Base-by-base conservation (phyloP, 1,284 basidiomycete species). In the Cryptococcus amylolentus region DNA sequence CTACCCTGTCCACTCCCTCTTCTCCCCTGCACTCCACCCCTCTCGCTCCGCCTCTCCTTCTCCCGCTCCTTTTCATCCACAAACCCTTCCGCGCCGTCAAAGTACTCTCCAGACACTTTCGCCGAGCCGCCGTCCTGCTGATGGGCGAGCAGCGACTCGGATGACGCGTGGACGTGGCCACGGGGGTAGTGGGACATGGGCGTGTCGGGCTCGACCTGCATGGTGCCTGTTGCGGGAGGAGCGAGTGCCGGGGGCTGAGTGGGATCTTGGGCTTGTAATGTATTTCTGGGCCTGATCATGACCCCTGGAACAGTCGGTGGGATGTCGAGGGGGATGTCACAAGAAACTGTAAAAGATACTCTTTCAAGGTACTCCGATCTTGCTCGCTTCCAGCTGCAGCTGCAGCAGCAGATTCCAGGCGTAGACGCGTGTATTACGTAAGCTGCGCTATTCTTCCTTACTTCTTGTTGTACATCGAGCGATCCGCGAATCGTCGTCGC, bases 151-250 rank as follows among this genome's bases (percentile, higher is more conserved):
- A 31, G 35, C 26, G 38, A 35, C 23, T 50, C 31, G 31, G 27
- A 40, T 39, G 44, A 16, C 42, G 26, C 18, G 43, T 27, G 49
- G 49, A 37, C 42, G 39, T 40, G 51, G 16, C 41, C 59, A 49
- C 35, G 53, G 55, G 28, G 56, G 43, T 61, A 61, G 50, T 61
- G 59, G 7, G 59, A 57, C 46, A 57, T 52, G 43, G 59, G 59
- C 2, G 59, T 61, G 38, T 61, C 59, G 35, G 59, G 59, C 43
- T 61, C 59, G 18, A 42, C 41, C 20, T 42, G 41, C 16, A 26
- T 27, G 16, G 45, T 16, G 45, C 31, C 31, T 35, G 31, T 35
- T 35, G 31, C 31, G 31, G 31, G 31, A 35, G 31, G 31, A 35
- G 31, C 31, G 31, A 35, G 31, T 35, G 31, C 31, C 31, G 31